phyloP scores from a whole-genome alignment of 1,139 yeast species.

The Kodamaea fungicola region DNA sequence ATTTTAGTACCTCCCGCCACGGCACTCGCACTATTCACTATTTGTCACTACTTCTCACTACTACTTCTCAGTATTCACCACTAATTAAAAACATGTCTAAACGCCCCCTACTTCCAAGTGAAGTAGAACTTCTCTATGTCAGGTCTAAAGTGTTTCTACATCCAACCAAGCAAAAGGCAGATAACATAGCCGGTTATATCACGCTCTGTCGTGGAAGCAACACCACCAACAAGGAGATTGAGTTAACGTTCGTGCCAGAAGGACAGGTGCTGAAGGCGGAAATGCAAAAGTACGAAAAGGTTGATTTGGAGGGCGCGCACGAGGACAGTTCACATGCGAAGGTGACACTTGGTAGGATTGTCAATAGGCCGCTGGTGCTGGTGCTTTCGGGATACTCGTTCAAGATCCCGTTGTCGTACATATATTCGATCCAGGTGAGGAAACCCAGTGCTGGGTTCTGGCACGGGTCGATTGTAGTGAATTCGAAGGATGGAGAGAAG shows the following conservation, averaged over 20 bases:
- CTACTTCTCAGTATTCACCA: no score
- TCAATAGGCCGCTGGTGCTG: conserved; percentile 50
- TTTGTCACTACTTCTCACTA: no score
- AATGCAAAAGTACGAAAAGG: conserved; percentile 44
- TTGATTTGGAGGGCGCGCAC: conserved; percentile 39
- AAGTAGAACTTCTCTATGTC: conserved; percentile 46
- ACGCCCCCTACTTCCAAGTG: conserved; percentile 14
- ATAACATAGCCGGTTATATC: conserved; percentile 76
- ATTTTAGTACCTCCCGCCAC: no score
- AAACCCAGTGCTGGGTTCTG: conserved; percentile 86
- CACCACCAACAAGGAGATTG: conserved; percentile 52
- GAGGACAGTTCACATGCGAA: conserved; percentile 19
- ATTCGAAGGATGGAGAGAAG: conserved; percentile 66
- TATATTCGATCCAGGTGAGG: conserved; percentile 79
- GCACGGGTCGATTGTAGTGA: conserved; percentile 81
- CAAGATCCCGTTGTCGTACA: conserved; percentile 52
- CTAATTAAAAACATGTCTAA: conserved; percentile 1
- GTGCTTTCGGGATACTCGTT: conserved; percentile 64
- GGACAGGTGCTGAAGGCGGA: conserved; percentile 47
- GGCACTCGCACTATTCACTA: no score
- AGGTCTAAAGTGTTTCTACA: conserved; percentile 79
- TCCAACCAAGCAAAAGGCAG: conserved; percentile 68
- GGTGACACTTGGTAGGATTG: conserved; percentile 22
- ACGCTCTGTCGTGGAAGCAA: conserved; percentile 58
- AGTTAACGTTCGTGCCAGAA: conserved; percentile 79